Conservation (phyloP, 129 eudicot genomes). For the Pulicaria dysenterica region DNA sequence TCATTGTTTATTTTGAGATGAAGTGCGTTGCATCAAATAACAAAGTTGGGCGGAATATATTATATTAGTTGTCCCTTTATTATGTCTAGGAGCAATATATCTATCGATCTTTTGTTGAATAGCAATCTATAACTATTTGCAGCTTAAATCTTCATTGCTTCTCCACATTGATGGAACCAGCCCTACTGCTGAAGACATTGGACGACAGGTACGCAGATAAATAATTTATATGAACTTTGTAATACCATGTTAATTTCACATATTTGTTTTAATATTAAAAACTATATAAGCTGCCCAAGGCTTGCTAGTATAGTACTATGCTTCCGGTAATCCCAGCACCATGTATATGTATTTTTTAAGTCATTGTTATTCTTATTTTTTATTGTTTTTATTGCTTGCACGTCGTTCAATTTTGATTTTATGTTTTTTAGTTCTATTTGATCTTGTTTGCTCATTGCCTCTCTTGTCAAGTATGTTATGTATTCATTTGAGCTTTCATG, state of each 20-base stretch:
- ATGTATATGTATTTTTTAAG: too few species aligned
- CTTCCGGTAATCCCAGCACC: too few species aligned
- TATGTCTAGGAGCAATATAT: slow-evolving; percentile 12
- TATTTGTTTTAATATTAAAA: too few species aligned
- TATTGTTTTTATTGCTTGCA: neutral
- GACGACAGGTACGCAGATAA: slow-evolving; percentile 55
- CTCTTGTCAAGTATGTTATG: too few species aligned
- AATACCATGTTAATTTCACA: neutral
- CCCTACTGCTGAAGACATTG: slow-evolving; percentile 66
- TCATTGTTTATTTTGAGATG: neutral
- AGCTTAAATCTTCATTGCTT: slow-evolving; percentile 67
- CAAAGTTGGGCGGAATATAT: slow-evolving; percentile 8
- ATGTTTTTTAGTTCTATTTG: neutral
- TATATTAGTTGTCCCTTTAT: neutral
- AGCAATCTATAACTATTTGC: slow-evolving; percentile 25
- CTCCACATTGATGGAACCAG: slow-evolving; percentile 66
- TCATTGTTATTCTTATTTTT: neutral
- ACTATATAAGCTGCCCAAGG: too few species aligned
- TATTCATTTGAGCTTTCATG: too few species aligned
- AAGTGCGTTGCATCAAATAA: neutral
- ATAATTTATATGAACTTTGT: neutral
- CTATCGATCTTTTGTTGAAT: slow-evolving; percentile 16
- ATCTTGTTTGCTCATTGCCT: neutral
- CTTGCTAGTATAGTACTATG: too few species aligned
- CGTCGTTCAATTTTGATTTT: neutral